Conservation (phyloP, 2,329 filamentous ascomycete genomes). For the Trichoderma gracile region DNA sequence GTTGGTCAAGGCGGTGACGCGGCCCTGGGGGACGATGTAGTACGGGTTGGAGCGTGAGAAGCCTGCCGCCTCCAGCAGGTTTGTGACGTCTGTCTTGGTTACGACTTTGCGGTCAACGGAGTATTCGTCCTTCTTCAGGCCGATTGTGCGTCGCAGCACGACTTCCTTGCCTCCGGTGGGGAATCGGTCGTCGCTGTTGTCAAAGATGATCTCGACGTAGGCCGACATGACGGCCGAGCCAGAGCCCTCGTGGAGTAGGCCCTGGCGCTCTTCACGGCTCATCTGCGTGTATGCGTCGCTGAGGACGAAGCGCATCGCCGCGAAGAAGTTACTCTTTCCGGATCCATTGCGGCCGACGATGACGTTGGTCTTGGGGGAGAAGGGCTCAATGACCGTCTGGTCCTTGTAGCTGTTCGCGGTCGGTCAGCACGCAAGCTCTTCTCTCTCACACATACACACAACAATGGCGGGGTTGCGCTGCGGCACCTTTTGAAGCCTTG, state of each 20-base stretch:
- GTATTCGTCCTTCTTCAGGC: slow-evolving; percentile 97
- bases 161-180: slow-evolving; percentile 90
- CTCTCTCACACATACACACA: neutral
- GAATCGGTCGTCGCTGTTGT: slow-evolving; percentile 95
- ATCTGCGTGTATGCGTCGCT: slow-evolving; percentile 97
- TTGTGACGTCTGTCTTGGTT: slow-evolving; percentile 91
- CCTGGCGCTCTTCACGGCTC: slow-evolving; percentile 92
- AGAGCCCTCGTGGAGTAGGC: slow-evolving; percentile 94
- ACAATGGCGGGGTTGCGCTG: slow-evolving; percentile 24
- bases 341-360: slow-evolving; percentile 99
- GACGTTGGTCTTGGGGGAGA: slow-evolving; percentile 96
- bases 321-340: slow-evolving; percentile 99
- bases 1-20: slow-evolving; percentile 92
- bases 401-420: slow-evolving; percentile 82
- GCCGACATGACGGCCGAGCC: slow-evolving; percentile 98
- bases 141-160: slow-evolving; percentile 88
- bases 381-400: slow-evolving; percentile 97
- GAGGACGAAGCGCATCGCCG: slow-evolving; percentile 95
- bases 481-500: slow-evolving; percentile 97
- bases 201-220: slow-evolving; percentile 99
- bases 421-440: slow-evolving; percentile 4
- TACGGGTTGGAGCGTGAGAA: slow-evolving; percentile 98
- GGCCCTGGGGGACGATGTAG: slow-evolving; percentile 97
- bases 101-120: slow-evolving; percentile 96
- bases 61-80: slow-evolving; percentile 90